Evolutionary conservation across 2,329 filamentous ascomycete species (phyloP).

Genomic region (Cordyceps fumosorosea): DNA sequence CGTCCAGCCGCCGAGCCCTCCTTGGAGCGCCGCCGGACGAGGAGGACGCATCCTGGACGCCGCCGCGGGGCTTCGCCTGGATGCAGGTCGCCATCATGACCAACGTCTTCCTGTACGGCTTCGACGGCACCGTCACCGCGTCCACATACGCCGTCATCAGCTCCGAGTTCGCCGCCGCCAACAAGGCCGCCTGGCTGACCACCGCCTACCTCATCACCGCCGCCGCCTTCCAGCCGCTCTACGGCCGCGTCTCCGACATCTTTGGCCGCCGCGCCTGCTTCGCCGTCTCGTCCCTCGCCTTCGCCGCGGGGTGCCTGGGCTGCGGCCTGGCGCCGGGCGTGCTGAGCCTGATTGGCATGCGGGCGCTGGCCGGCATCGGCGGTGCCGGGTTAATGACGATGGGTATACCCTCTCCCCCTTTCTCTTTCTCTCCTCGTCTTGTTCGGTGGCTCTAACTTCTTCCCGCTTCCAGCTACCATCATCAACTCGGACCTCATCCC

Average conservation of each 20-base stretch:
- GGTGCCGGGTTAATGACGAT: conserved; percentile 65
- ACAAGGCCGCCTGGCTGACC: conserved; percentile 68
- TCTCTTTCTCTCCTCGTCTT: background rate
- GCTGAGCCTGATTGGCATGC: conserved; percentile 54
- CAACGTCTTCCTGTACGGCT: conserved; percentile 59
- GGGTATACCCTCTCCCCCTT: conserved; percentile 36
- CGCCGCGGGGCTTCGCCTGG: conserved; percentile 47
- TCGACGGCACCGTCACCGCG: conserved; percentile 68
- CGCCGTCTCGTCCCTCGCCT: conserved; percentile 56
- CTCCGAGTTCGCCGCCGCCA: conserved; percentile 65
- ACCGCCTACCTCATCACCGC: conserved; percentile 66
- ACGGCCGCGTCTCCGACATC: conserved; percentile 64
- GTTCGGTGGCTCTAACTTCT: background rate
- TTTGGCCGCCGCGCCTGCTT: conserved; percentile 58
- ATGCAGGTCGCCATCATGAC: conserved; percentile 57
- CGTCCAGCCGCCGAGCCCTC: background rate
- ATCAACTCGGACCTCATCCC: conserved; percentile 60
- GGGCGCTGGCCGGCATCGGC: conserved; percentile 62
- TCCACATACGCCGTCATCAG: conserved; percentile 68
- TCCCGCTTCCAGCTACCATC: conserved; percentile 27
- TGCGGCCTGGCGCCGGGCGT: conserved; percentile 56
- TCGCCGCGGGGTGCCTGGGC: conserved; percentile 57
- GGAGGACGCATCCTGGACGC: conserved; percentile 32
- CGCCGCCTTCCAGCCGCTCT: conserved; percentile 66
- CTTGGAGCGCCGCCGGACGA: conserved; percentile 15